Evolutionary conservation across 164 flowering plant species (phyloP).

Genomic region (Sextonia rubra): DNA sequence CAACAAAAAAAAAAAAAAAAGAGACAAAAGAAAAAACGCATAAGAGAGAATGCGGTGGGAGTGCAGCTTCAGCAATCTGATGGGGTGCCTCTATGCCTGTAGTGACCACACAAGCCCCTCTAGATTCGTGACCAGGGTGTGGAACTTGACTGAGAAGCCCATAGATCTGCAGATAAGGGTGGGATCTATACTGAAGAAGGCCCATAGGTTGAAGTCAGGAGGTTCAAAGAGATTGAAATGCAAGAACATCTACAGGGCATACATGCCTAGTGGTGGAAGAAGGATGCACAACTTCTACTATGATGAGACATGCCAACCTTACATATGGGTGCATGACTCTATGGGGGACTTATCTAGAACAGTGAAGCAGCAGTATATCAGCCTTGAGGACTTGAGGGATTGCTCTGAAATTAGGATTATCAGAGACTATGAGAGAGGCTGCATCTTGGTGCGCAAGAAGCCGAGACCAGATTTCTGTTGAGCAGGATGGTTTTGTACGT

Average conservation of each 20-base stretch:
- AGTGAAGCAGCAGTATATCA: slow-evolving; percentile 82
- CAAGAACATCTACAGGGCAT: slow-evolving; percentile 70
- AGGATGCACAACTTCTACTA: slow-evolving; percentile 34
- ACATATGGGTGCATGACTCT: slow-evolving; percentile 73
- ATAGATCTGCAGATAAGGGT: slow-evolving; percentile 78
- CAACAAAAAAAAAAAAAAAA: background rate
- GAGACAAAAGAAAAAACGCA: background rate
- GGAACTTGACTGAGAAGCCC: slow-evolving; percentile 61
- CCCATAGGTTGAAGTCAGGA: slow-evolving; percentile 67
- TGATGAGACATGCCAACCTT: slow-evolving; percentile 73
- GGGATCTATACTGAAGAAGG: slow-evolving; percentile 70
- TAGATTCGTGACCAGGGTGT: slow-evolving; percentile 50
- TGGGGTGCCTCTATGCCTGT: slow-evolving; percentile 36
- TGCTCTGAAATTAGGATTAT: slow-evolving; percentile 66
- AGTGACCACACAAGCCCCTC: slow-evolving; percentile 36
- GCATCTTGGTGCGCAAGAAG: slow-evolving; percentile 63
- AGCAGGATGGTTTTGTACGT: background rate
- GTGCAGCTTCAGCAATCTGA: background rate
- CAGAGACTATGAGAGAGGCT: slow-evolving; percentile 68
- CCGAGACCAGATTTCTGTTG: slow-evolving; percentile 63
- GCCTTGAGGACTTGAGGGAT: slow-evolving; percentile 75
- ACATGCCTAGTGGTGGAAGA: slow-evolving; percentile 36
- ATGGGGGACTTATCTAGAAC: slow-evolving; percentile 47
- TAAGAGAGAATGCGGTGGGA: background rate
- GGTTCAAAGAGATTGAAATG: slow-evolving; percentile 63